These are phyloP conservation scores for Tetradesmus obliquus DNA, from an alignment of 139 green algal species.

Conservation along the genomic window DNA sequence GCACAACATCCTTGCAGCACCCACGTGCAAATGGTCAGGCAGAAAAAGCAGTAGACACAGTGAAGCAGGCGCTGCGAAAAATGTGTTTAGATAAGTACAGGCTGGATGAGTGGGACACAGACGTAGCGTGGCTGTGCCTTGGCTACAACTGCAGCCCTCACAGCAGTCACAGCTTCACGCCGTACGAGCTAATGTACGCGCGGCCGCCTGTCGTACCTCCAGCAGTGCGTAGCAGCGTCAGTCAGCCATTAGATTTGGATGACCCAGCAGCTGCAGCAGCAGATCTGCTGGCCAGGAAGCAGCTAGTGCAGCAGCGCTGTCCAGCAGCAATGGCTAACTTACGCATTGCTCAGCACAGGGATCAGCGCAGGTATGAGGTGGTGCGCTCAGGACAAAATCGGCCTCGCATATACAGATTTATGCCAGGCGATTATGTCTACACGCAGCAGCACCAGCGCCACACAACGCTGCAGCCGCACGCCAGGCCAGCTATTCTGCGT, in stretches of 20 bases:
- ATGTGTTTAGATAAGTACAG: neutral
- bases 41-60: conserved; percentile 19
- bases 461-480: neutral
- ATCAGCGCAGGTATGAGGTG: conserved; percentile 10
- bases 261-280: neutral
- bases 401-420: neutral
- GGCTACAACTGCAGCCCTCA: conserved; percentile 37
- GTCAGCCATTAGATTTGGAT: neutral
- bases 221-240: neutral
- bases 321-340: conserved; percentile 16
- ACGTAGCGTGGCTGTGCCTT: neutral
- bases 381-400: conserved; percentile 10
- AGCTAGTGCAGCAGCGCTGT: neutral
- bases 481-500: neutral
- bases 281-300: conserved; percentile 13
- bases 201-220: conserved; percentile 3
- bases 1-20: neutral
- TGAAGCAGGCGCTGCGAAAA: conserved; percentile 13
- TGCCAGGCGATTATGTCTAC: conserved; percentile 38
- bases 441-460: neutral
- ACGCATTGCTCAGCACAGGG: conserved; percentile 38
- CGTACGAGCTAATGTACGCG: conserved; percentile 42
- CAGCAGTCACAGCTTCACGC: neutral
- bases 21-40: conserved; percentile 6
- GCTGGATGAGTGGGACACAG: conserved; percentile 6